These are phyloP conservation scores for Aspergillus floridensis DNA, from an alignment of 2,329 filamentous ascomycete species.

Conservation along the genomic window DNA sequence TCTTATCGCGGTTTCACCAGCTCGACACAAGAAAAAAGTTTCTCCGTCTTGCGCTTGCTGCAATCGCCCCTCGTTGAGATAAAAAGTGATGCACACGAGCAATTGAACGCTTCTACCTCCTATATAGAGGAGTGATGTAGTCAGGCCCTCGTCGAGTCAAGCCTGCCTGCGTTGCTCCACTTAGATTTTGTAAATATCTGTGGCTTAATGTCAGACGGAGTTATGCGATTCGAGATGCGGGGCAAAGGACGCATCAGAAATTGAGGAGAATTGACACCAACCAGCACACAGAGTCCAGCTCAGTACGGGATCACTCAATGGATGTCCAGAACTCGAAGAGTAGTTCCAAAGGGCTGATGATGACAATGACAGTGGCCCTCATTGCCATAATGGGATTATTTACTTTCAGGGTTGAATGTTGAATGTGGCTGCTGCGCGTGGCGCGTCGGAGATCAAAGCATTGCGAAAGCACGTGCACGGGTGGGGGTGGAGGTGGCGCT, in stretches of 20 bases:
- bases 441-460: not conserved
- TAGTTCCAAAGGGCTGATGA: not conserved
- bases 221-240: not conserved
- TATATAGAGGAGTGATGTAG: not conserved
- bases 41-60: not conserved
- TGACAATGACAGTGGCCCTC: not conserved
- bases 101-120: not conserved
- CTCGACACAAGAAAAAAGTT: not conserved
- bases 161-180: not conserved
- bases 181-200: not conserved
- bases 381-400: not conserved
- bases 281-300: not conserved
- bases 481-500: too few species aligned
- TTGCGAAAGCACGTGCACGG: constrained; percentile 5
- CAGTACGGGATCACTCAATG: not conserved
- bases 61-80: not conserved
- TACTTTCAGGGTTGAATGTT: not conserved
- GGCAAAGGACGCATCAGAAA: not conserved
- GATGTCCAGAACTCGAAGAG: not conserved
- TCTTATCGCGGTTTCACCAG: not conserved
- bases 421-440: not conserved
- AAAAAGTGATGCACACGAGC: not conserved
- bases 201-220: not conserved
- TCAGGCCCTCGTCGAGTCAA: not conserved
- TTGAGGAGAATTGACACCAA: too few species aligned